phyloP scores from a whole-genome alignment of 1,139 yeast genomes.

The Suhomyces terraborum region DNA sequence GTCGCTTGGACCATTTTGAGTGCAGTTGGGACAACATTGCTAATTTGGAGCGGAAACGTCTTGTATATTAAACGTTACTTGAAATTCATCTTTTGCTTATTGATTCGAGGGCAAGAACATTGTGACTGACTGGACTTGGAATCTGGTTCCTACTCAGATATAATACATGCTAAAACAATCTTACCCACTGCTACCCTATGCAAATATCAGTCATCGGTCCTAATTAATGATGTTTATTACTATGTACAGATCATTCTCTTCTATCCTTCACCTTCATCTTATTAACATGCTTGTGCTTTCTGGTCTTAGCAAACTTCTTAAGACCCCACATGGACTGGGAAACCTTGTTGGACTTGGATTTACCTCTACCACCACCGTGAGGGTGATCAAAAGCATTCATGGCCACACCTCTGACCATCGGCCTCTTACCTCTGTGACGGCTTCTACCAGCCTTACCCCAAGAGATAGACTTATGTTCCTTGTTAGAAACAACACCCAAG shows the following conservation, averaged over 20 bases:
- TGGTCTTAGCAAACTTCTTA: slow-evolving; percentile 91
- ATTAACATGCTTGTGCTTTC: slow-evolving; percentile 84
- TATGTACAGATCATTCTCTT: slow-evolving; percentile 23
- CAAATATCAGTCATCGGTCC: background rate
- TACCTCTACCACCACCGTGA: slow-evolving; percentile 99
- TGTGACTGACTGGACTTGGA: background rate
- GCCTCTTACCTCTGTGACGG: slow-evolving; percentile 91
- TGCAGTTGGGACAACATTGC: background rate
- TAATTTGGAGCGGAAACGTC: slow-evolving; percentile 4
- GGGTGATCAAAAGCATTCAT: slow-evolving; percentile 98
- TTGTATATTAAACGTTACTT: background rate
- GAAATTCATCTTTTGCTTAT: slow-evolving; percentile 4
- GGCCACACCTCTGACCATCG: slow-evolving; percentile 97
- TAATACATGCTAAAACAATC: background rate
- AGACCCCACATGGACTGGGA: slow-evolving; percentile 98
- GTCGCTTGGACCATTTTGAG: slow-evolving; percentile 2
- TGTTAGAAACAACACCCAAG: slow-evolving; percentile 90
- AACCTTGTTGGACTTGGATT: slow-evolving; percentile 91
- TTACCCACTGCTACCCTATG: background rate
- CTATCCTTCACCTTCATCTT: slow-evolving; percentile 84
- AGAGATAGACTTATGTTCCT: slow-evolving; percentile 85
- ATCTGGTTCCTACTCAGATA: background rate
- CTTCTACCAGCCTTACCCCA: slow-evolving; percentile 98
- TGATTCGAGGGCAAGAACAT: background rate
- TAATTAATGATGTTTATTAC: slow-evolving; percentile 2